phyloP scores from a whole-genome alignment of 257 asterid genomes.

The Lavandula angustifolia region DNA sequence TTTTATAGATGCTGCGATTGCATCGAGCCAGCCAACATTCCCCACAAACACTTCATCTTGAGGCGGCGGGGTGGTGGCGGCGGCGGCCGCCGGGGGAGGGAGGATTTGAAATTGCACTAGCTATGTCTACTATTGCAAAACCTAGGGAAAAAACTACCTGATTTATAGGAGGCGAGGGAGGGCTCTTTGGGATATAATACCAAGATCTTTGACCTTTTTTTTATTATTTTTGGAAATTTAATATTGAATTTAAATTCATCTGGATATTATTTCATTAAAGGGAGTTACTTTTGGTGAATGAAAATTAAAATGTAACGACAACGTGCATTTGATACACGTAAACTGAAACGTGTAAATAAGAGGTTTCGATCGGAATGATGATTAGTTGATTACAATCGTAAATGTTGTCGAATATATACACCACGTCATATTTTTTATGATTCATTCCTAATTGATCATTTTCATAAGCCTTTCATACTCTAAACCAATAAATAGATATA shows the following conservation, averaged over 20 bases:
- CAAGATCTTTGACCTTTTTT: background rate
- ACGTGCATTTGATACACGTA: too few relatives aligned
- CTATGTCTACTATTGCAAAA: slow-evolving; percentile 2
- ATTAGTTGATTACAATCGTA: too few relatives aligned
- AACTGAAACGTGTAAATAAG: too few relatives aligned
- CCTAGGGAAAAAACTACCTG: slow-evolving; percentile 31
- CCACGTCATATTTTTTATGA: too few relatives aligned
- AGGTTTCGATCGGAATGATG: too few relatives aligned
- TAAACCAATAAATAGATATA: too few relatives aligned
- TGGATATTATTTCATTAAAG: background rate
- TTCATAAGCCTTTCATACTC: too few relatives aligned
- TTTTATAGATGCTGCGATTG: slow-evolving; percentile 31
- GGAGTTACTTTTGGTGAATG: too few relatives aligned
- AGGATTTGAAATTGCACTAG: background rate
- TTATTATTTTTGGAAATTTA: background rate
- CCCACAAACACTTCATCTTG: slow-evolving; percentile 53
- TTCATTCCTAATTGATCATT: too few relatives aligned
- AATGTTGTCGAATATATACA: too few relatives aligned
- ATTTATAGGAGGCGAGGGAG: slow-evolving; percentile 45
- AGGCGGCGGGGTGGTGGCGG: background rate
- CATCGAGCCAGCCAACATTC: slow-evolving; percentile 82
- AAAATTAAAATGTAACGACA: too few relatives aligned
- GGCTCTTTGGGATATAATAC: background rate
- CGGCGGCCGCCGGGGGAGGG: background rate
- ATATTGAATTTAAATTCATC: background rate